Conservation (phyloP, 495 filamentous ascomycete species). For the Pyrenopolyporus hunteri region DNA sequence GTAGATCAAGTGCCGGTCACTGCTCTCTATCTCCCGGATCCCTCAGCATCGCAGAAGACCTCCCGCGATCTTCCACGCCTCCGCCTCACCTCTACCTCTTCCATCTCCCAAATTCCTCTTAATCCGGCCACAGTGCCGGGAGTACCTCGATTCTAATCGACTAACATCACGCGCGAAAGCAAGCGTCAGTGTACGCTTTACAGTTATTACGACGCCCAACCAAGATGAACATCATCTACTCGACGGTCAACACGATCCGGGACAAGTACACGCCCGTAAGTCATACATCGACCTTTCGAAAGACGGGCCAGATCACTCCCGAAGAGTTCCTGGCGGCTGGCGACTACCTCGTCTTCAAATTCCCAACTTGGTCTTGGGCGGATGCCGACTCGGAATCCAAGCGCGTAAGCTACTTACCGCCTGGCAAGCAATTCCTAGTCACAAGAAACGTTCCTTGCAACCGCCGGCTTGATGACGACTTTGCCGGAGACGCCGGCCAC, state of each 20-base stretch:
- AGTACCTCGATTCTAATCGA: neutral
- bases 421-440: slow-evolving; percentile 93
- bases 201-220: neutral
- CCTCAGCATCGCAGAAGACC: neutral
- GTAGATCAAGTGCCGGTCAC: slow-evolving; percentile 4
- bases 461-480: slow-evolving; percentile 88
- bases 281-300: slow-evolving; percentile 90
- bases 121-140: neutral
- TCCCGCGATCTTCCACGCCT: neutral
- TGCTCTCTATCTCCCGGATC: slow-evolving; percentile 2
- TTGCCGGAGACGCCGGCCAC: slow-evolving; percentile 82
- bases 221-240: slow-evolving; percentile 70
- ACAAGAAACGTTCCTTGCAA: slow-evolving; percentile 94
- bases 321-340: slow-evolving; percentile 96
- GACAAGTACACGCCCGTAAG: slow-evolving; percentile 88
- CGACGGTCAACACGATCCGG: slow-evolving; percentile 80
- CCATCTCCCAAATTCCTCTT: neutral
- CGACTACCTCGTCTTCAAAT: slow-evolving; percentile 99
- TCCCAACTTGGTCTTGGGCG: slow-evolving; percentile 98
- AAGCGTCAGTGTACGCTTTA: neutral
- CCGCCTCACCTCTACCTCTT: neutral
- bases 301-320: slow-evolving; percentile 92
- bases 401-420: slow-evolving; percentile 80
- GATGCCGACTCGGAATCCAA: slow-evolving; percentile 79
- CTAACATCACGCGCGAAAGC: neutral